phyloP scores from a whole-genome alignment of 2,329 filamentous ascomycete genomes.

The Fusarium nodosum region DNA sequence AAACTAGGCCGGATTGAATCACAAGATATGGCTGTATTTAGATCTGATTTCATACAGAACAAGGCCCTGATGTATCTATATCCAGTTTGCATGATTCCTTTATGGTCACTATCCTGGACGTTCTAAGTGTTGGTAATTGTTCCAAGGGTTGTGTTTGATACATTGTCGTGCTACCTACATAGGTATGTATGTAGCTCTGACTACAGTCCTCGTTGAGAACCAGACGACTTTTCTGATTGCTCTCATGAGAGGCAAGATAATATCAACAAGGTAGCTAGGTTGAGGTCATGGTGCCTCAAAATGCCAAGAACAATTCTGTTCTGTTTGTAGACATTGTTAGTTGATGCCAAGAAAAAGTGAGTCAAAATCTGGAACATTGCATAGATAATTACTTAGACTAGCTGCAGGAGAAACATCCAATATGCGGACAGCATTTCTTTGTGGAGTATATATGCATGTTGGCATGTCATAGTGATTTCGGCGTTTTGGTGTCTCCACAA shows the following conservation, averaged over 20 bases:
- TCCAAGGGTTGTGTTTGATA: background rate
- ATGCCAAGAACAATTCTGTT: background rate
- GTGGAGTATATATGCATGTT: background rate
- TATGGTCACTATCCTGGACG: background rate
- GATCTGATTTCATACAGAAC: background rate
- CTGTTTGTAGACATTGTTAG: background rate
- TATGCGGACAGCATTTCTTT: background rate
- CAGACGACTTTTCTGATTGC: background rate
- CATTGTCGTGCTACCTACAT: background rate
- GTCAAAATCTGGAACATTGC: background rate
- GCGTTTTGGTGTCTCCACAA: conserved; percentile 24
- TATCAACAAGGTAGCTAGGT: background rate
- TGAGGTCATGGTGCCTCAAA: background rate
- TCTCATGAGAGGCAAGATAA: background rate
- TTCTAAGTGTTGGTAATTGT: background rate
- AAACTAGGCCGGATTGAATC: background rate
- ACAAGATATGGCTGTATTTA: background rate
- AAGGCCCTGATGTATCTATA: background rate
- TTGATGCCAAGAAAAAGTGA: background rate
- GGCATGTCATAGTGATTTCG: conserved; percentile 2
- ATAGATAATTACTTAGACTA: background rate
- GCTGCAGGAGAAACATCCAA: background rate
- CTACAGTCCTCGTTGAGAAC: background rate
- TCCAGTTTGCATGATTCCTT: background rate
- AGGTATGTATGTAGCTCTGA: background rate